Percentiles rank a stretch among this genome's conserved stretches.
These are phyloP conservation scores for Pisolithus albus DNA, from an alignment of 768 basidiomycete species.

Conservation along the genomic window DNA sequence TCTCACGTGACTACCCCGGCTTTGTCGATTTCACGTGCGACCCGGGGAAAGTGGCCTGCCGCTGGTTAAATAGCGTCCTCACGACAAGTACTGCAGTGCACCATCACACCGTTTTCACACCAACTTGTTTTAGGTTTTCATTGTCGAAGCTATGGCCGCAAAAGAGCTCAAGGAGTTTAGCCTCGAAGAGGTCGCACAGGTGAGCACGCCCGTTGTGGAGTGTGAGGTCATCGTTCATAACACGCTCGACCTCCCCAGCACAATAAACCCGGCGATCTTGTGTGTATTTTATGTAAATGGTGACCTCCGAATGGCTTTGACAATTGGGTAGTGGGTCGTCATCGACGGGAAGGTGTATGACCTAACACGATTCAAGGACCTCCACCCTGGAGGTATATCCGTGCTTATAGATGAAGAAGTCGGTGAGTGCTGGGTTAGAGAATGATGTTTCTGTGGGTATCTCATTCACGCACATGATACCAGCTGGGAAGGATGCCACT, in stretches of 20 bases:
- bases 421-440: conserved; percentile 36
- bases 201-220: conserved; percentile 14
- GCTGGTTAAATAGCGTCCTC: neutral
- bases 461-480: neutral
- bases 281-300: conserved; percentile 23
- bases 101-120: neutral
- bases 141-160: conserved; percentile 17
- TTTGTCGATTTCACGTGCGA: conserved; percentile 3
- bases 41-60: neutral
- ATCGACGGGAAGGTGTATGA: conserved; percentile 83
- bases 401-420: conserved; percentile 77
- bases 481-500: conserved; percentile 83
- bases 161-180: conserved; percentile 40
- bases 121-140: neutral
- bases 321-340: conserved; percentile 59
- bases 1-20: conserved; percentile 4
- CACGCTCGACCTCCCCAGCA: conserved; percentile 39
- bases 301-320: neutral
- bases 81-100: no score
- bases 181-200: conserved; percentile 54
- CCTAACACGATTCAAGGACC: conserved; percentile 66
- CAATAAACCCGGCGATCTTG: conserved; percentile 71
- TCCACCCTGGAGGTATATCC: conserved; percentile 79
- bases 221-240: neutral
- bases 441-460: neutral